These are phyloP conservation scores for Termitomyces sp. DNA, from an alignment of 768 basidiomycete genomes.

Conservation along the genomic window DNA sequence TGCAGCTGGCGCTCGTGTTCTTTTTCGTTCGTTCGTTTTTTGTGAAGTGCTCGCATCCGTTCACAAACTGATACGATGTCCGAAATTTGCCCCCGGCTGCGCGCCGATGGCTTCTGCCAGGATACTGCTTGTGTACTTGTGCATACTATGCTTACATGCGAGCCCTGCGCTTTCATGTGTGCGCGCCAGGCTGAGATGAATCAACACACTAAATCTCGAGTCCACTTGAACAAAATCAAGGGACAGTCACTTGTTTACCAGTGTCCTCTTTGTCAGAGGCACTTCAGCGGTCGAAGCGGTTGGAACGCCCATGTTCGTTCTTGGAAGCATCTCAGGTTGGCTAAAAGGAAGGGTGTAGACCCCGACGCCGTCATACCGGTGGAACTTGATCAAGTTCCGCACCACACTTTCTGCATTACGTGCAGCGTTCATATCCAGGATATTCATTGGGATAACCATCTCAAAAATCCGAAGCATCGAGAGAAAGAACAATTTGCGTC, in stretches of 20 bases:
- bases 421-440: conserved; percentile 21
- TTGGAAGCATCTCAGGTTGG: conserved; percentile 1
- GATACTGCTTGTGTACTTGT: conserved; percentile 5
- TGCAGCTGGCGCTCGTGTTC: no score
- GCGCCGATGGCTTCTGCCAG: conserved; percentile 13
- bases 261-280: conserved; percentile 10
- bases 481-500: conserved; percentile 30
- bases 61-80: no score
- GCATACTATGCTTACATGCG: conserved; percentile 16
- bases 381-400: conserved; percentile 10
- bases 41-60: no score
- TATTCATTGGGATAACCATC: conserved; percentile 29
- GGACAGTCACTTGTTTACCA: conserved; percentile 3
- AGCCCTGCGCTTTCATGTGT: conserved; percentile 17
- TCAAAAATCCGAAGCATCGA: conserved; percentile 22
- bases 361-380: conserved; percentile 23
- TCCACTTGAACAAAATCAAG: conserved; percentile 12
- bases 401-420: conserved; percentile 20
- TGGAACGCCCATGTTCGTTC: conserved; percentile 7
- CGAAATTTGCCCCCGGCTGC: conserved; percentile 14
- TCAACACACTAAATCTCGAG: conserved; percentile 6
- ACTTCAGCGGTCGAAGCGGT: not conserved
- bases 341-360: not conserved
- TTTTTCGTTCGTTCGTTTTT: no score
- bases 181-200: conserved; percentile 9